These are phyloP conservation scores for Lentinula guzmanii DNA, from an alignment of 768 basidiomycete genomes.

Conservation along the genomic window DNA sequence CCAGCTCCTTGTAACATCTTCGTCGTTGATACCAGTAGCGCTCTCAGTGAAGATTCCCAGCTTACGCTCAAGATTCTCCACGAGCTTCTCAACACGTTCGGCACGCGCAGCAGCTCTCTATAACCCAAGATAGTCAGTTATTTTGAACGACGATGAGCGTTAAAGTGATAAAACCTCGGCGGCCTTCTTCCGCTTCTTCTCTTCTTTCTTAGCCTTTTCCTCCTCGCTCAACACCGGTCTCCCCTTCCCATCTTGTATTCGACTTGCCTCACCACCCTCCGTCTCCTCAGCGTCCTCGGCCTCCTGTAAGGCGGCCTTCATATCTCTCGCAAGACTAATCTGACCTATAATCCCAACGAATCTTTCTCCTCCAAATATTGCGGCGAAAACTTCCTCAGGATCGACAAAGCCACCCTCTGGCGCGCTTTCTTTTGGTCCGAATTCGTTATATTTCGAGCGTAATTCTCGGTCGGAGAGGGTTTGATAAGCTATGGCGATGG, in stretches of 20 bases:
- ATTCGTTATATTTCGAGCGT: conserved; percentile 86
- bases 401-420: conserved; percentile 86
- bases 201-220: conserved; percentile 69
- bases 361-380: conserved; percentile 85
- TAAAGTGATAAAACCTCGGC: conserved; percentile 52
- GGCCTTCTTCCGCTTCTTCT: conserved; percentile 57
- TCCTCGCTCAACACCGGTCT: conserved; percentile 56
- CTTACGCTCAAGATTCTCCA: conserved; percentile 75
- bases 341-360: conserved; percentile 86
- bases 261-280: conserved; percentile 24
- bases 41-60: conserved; percentile 86
- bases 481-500: conserved; percentile 86
- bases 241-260: conserved; percentile 44
- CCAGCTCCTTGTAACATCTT: conserved; percentile 68
- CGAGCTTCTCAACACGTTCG: conserved; percentile 69
- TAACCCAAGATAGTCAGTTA: neutral
- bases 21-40: conserved; percentile 62
- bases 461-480: conserved; percentile 74
- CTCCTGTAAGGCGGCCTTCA: conserved; percentile 90
- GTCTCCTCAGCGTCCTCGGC: conserved; percentile 63
- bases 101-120: conserved; percentile 79
- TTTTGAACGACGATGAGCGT: neutral
- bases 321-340: conserved; percentile 83
- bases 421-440: conserved; percentile 74
- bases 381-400: conserved; percentile 75